These are phyloP conservation scores for Porogramme epimiltina DNA, from an alignment of 1,284 basidiomycete species.

Conservation along the genomic window DNA sequence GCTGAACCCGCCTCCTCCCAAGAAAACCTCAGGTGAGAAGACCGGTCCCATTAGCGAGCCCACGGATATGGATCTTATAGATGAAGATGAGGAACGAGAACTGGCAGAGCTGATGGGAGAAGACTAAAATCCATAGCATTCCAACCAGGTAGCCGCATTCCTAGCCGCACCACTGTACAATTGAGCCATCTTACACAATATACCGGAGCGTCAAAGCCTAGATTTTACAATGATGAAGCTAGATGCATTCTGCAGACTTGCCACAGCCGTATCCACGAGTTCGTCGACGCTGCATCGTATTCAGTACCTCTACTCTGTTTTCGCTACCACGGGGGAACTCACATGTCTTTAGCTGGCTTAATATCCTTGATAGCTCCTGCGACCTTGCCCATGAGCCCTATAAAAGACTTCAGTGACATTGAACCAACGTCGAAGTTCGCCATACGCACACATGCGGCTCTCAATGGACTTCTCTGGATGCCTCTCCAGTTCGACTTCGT, in stretches of 20 bases:
- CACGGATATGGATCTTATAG: constrained; percentile 45
- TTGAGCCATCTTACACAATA: too few species aligned
- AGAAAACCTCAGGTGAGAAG: constrained; percentile 27
- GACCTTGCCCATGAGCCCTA: constrained; percentile 88
- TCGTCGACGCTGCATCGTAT: constrained; percentile 62
- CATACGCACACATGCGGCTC: constrained; percentile 57
- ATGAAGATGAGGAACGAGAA: constrained; percentile 75
- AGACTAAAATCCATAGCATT: constrained; percentile 31
- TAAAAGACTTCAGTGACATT: neutral
- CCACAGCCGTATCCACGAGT: constrained; percentile 60
- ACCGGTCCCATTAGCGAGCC: constrained; percentile 22
- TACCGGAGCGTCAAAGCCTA: constrained; percentile 40
- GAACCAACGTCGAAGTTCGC: neutral
- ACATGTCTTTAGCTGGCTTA: constrained; percentile 83
- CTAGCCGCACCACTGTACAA: too few species aligned
- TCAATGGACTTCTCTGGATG: constrained; percentile 70
- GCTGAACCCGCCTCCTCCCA: constrained; percentile 44
- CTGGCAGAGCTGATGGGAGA: constrained; percentile 77
- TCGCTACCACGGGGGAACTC: constrained; percentile 27
- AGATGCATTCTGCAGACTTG: constrained; percentile 42
- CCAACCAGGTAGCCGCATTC: neutral
- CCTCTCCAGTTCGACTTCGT: constrained; percentile 69
- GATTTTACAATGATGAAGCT: constrained; percentile 37
- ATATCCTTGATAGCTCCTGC: constrained; percentile 80
- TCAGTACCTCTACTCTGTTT: too few species aligned